Percentiles rank a stretch among this genome's conserved stretches.
phyloP scores from a whole-genome alignment of 495 filamentous ascomycete genomes.

The Penicillium flavigenum region DNA sequence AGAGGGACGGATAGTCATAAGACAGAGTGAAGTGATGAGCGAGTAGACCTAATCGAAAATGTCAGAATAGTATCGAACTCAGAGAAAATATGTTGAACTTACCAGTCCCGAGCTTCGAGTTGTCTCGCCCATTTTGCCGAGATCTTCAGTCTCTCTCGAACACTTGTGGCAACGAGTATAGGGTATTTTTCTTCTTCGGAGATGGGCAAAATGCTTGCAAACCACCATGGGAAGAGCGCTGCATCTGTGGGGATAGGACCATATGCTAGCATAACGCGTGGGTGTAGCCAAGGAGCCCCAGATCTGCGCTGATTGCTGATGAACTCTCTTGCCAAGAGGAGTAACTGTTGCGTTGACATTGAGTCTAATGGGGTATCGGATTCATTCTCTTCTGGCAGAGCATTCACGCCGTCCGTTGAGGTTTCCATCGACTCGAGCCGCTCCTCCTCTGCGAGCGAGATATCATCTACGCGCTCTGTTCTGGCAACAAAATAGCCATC shows the following conservation, averaged over 20 bases:
- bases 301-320: constrained; percentile 61
- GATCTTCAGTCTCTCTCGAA: constrained; percentile 78
- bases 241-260: constrained; percentile 74
- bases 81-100: constrained; percentile 37
- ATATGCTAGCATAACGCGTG: constrained; percentile 68
- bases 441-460: constrained; percentile 80
- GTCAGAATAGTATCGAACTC: constrained; percentile 15
- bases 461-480: constrained; percentile 73
- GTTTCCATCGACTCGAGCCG: constrained; percentile 65
- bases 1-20: constrained; percentile 55
- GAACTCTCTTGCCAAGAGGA: constrained; percentile 63
- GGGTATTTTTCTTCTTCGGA: constrained; percentile 76
- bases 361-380: constrained; percentile 48
- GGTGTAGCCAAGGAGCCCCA: constrained; percentile 71
- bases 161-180: constrained; percentile 67
- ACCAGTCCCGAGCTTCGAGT: constrained; percentile 72
- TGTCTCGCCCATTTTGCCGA: constrained; percentile 71
- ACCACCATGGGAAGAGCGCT: constrained; percentile 84
- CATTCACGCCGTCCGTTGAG: constrained; percentile 16
- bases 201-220: constrained; percentile 77
- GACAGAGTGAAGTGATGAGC: constrained; percentile 36
- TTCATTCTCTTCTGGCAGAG: constrained; percentile 18
- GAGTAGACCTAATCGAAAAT: constrained; percentile 30
- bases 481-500: constrained; percentile 79
- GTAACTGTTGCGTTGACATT: constrained; percentile 67